phyloP scores from a whole-genome alignment of 306 rosid genomes.

The Cicer chorassanicum region DNA sequence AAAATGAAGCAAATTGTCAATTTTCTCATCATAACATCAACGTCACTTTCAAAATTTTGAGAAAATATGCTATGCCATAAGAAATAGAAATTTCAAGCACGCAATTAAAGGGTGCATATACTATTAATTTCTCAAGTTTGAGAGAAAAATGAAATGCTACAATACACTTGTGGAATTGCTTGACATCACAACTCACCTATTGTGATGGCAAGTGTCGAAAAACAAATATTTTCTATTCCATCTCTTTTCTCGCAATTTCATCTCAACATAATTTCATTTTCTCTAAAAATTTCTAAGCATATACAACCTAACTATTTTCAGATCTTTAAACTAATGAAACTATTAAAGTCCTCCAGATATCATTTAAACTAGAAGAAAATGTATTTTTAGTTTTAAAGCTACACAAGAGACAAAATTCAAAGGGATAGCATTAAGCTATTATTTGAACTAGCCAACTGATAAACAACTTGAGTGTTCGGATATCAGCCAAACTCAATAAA shows the following conservation, averaged over 20 bases:
- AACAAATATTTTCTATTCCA: background rate
- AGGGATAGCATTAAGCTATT: background rate
- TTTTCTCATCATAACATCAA: background rate
- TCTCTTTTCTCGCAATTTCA: constrained; percentile 10
- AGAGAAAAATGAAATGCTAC: background rate
- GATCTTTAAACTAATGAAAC: background rate
- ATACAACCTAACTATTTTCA: background rate
- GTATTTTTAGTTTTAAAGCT: background rate
- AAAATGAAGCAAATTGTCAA: background rate
- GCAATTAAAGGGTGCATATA: background rate
- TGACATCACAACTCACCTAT: background rate
- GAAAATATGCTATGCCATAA: background rate
- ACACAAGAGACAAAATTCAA: background rate
- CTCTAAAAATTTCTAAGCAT: background rate
- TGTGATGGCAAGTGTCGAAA: background rate
- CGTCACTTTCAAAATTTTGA: constrained; percentile 16
- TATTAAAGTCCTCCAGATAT: background rate
- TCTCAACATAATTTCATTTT: background rate
- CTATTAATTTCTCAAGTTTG: background rate
- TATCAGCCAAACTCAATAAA: constrained; percentile 20
- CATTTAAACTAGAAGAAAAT: background rate
- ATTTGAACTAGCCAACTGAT: constrained; percentile 25
- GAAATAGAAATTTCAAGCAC: constrained; percentile 22
- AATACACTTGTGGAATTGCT: constrained; percentile 4
- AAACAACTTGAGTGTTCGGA: constrained; percentile 3